Percentiles rank a stretch among this genome's conserved stretches.
Evolutionary conservation across 352 stramenopile species (phyloP).

Genomic region (Pythium aristosporum): DNA sequence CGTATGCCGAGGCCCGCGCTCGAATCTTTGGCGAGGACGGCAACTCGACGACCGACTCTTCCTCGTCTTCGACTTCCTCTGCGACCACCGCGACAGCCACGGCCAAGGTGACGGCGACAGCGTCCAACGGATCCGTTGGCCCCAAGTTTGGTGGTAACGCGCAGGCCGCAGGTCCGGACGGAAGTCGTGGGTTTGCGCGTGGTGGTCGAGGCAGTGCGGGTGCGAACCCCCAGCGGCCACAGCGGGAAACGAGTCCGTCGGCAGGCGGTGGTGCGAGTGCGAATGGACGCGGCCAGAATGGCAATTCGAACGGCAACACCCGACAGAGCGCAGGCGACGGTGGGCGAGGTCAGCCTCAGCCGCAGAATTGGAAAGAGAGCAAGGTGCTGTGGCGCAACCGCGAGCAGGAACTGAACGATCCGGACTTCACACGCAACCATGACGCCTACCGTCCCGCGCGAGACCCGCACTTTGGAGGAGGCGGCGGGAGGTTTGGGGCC

Average conservation of each 20-base stretch:
- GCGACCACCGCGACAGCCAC: conserved; percentile 17
- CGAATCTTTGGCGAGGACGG: conserved; percentile 90
- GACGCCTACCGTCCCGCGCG: conserved; percentile 54
- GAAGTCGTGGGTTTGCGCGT: conserved; percentile 28
- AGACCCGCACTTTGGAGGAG: conserved; percentile 19
- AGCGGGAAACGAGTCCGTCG: conserved; percentile 6
- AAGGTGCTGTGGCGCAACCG: conserved; percentile 94
- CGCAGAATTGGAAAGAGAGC: conserved; percentile 83
- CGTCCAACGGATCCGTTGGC: neutral
- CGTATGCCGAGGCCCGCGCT: conserved; percentile 93
- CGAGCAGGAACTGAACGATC: conserved; percentile 93
- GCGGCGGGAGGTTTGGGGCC: conserved; percentile 1
- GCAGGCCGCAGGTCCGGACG: conserved; percentile 58
- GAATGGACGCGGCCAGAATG: neutral
- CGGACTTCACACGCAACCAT: conserved; percentile 88
- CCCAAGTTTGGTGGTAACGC: conserved; percentile 30
- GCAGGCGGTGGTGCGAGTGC: neutral
- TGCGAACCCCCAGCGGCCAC: neutral
- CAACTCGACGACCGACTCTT: conserved; percentile 27
- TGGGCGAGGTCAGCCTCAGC: neutral
- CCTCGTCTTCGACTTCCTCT: conserved; percentile 27
- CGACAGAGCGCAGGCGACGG: neutral
- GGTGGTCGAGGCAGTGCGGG: conserved; percentile 7
- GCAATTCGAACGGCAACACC: neutral
- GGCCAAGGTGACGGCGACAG: neutral